Evolutionary conservation across 805 yeast species (phyloP), one percentile per base, ranked within the genome.

Genomic region (Lipomyces sp.): DNA sequence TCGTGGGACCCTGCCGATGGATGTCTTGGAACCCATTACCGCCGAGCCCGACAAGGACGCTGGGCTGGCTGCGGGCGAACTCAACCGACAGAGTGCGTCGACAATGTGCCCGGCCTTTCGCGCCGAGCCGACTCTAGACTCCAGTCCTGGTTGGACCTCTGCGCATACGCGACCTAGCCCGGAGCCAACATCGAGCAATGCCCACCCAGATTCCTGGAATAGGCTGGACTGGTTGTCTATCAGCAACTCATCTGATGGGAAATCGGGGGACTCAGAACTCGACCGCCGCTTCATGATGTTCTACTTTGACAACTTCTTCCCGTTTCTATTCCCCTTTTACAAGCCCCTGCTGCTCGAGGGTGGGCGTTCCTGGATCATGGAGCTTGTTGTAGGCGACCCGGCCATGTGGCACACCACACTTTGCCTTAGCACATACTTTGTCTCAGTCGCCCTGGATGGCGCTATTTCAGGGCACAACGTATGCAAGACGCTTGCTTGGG

Each of bases 251-350:
- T 39, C 45, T 39, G 45, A 39, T 24, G 24, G 24, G 24, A 24
- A 24, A 24, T 1, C 24, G 24, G 1, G 24, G 24, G 24, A 24
- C 24, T 1, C 24, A 24, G 24, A 24, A 1, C 24, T 24, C 24
- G 24, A 24, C 24, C 24, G 24, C 24, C 45, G 15, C 45, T 39
- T 50, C 54, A 4, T 50, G 15, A 50, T 50, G 54, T 24, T 50
- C 4, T 50, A 50, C 54, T 32, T 50, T 15, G 54, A 50, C 8
- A 15, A 50, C 54, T 7, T 50, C 13, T 15, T 50, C 13, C 54
- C 54, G 3, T 50, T 50, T 13, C 54, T 50, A 32, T 50, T 50
- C 32, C 54, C 54, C 3, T 50, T 50, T 32, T 50, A 50, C 54
- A 30, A 32, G 13, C 54, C 54, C 54, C 13, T 32, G 3, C 54